Base-by-base conservation (phyloP, 495 filamentous ascomycete genomes). In the Halenospora varia region DNA sequence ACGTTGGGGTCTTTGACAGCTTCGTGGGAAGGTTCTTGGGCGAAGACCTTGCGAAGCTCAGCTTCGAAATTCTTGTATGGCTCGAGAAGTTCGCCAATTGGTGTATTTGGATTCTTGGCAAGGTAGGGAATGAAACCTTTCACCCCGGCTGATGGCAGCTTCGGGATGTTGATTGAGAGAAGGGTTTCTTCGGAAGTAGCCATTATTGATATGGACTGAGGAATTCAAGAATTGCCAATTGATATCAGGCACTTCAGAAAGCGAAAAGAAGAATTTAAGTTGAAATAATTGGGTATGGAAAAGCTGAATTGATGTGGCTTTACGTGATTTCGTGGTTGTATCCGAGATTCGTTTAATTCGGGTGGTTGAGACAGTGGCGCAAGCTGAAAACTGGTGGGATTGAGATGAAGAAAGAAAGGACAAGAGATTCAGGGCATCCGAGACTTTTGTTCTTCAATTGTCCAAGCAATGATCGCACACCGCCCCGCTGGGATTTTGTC, bases 41-140 rank as follows among this genome's bases (percentile, higher is more conserved):
- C 88, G 65, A 83, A 93, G 23, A 83, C 67, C 64, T 85, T 82
- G 22, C 90, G 85, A 4, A 90, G 68, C 48, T 79, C 76, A 19
- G 81, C 76, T 59, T 93, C 89, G 53, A 81, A 89, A 10, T 78
- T 68, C 58, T 85, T 83, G 70, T 83, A 93, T 1, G 89, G 89
- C 57, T 79, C 70, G 40, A 90, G 65, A 22, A 92, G 66, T 20
- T 88, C 70, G 0, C 54, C 57, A 51, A 92, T 71, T 2, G 82
- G 72, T 22, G 66, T 77, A 1, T 81, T 56, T 4, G 81, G 78
- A 53, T 87, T 73, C 48, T 75, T 62, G 2, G 70, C 26, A 23
- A 82, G 41, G 63, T 77, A 75, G 1, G 65, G 39, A 45, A 79
- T 62, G 54, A 83, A 77, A 25, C 77, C 61, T 42, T 64, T 55